Evolutionary conservation across 2,329 filamentous ascomycete genomes (phyloP), one percentile per base, ranked within the genome.

Genomic region (Trichoderma semiorbis): DNA sequence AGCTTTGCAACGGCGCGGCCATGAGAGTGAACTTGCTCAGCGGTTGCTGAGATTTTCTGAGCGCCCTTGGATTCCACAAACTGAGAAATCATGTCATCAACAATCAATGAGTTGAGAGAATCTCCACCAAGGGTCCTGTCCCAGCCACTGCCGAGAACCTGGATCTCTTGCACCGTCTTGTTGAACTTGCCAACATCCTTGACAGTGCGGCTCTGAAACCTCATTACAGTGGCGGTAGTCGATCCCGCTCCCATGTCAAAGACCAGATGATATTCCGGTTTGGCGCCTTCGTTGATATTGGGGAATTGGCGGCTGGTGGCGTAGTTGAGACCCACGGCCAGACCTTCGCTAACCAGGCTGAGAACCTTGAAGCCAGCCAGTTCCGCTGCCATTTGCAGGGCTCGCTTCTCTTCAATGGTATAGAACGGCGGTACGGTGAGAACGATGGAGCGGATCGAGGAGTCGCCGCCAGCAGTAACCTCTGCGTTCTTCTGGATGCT

Each of bases 241-340:
- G 94, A 98, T 5, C 96, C 96, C 75, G 96, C 95, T 75, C 96
- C 96, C 95, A 99, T 98, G 80, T 99, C 96, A 79, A 96, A 99
- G 34, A 99, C 90, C 80, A 99, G 84, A 83, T 99, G 94, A 77
- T 95, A 89, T 82, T 99, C 96, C 0, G 96, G 92, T 84, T 94
- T 94, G 75, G 89, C 92, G 69, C 93, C 94, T 69, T 96, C 91
- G 70, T 89, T 92, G 73, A 96, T 86, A 77, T 89, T 94, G 47
- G 95, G 94, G 82, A 98, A 99, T 18, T 92, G 94, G 77, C 96
- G 90, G 78, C 89, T 92, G 32, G 94, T 98, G 57, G 96, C 96
- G 81, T 98, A 99, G 83, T 99, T 97, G 76, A 99, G 84, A 30
- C 94, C 96, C 72, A 99, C 95, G 36, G 96, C 94, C 73, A 98